Percentiles rank a stretch among this genome's conserved stretches.
Evolutionary conservation across 352 stramenopile genomes (phyloP).

Genomic region (Phytophthora hibernalis): DNA sequence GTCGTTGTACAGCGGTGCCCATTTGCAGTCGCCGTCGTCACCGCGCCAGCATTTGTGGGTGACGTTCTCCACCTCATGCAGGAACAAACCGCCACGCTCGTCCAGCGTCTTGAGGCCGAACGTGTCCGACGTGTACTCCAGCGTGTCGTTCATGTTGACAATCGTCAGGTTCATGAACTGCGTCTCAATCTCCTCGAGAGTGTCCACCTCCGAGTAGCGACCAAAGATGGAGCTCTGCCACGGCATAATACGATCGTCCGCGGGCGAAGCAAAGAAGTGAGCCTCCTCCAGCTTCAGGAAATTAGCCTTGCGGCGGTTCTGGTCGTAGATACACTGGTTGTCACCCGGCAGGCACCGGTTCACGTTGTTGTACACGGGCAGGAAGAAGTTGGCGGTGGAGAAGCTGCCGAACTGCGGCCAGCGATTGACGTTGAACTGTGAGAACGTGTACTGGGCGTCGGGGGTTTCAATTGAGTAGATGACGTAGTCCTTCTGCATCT

Average conservation of each 20-base stretch:
- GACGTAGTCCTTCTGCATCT: slow-evolving; percentile 45
- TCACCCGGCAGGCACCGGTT: slow-evolving; percentile 19
- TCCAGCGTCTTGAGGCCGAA: slow-evolving; percentile 46
- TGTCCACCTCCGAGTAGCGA: slow-evolving; percentile 47
- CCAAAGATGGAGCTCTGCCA: slow-evolving; percentile 53
- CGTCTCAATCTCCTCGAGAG: slow-evolving; percentile 29
- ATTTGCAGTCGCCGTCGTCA: slow-evolving; percentile 43
- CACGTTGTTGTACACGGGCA: slow-evolving; percentile 52
- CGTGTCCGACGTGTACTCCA: slow-evolving; percentile 45
- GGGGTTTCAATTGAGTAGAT: slow-evolving; percentile 31
- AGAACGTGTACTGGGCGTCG: slow-evolving; percentile 28
- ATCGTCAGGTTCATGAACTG: slow-evolving; percentile 43
- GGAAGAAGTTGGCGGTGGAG: slow-evolving; percentile 36
- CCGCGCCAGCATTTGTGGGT: slow-evolving; percentile 41
- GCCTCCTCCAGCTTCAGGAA: slow-evolving; percentile 45
- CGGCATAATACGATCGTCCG: slow-evolving; percentile 46
- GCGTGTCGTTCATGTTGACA: slow-evolving; percentile 37
- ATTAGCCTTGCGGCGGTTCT: slow-evolving; percentile 44
- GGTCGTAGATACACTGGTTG: slow-evolving; percentile 32
- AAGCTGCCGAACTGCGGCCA: slow-evolving; percentile 41
- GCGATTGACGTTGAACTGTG: slow-evolving; percentile 38
- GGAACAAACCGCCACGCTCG: slow-evolving; percentile 40
- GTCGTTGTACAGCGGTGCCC: slow-evolving; percentile 48
- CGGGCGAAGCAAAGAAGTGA: slow-evolving; percentile 52
- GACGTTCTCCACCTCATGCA: slow-evolving; percentile 32